Percentiles rank a stretch among this genome's conserved stretches.
Evolutionary conservation across 2,329 filamentous ascomycete genomes (phyloP).

Genomic region (Pseudogymnoascus destructans): DNA sequence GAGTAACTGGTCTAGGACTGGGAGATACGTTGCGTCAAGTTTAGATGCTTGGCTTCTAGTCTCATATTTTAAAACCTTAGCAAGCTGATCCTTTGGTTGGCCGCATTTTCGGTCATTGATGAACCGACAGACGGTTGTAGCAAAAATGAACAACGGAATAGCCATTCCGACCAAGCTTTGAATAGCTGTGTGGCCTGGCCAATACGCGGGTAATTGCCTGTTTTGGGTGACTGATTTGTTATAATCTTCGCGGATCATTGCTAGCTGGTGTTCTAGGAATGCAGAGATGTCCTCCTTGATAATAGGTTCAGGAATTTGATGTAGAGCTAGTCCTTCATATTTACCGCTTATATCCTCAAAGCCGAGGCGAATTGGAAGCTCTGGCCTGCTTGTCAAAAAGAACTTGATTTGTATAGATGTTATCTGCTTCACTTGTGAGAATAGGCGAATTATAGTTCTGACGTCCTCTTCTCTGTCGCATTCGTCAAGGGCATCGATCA

Average conservation of each 20-base stretch:
- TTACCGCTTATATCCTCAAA: slow-evolving; percentile 12
- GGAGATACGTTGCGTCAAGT: slow-evolving; percentile 20
- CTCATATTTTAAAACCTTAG: slow-evolving; percentile 19
- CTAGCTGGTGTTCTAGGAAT: slow-evolving; percentile 15
- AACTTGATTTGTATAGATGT: slow-evolving; percentile 14
- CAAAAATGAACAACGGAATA: slow-evolving; percentile 28
- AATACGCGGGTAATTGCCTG: slow-evolving; percentile 18
- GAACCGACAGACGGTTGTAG: slow-evolving; percentile 25
- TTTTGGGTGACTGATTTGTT: slow-evolving; percentile 12
- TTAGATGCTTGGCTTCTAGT: slow-evolving; percentile 14
- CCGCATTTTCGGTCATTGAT: slow-evolving; percentile 18
- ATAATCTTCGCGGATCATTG: slow-evolving; percentile 11
- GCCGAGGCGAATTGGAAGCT: slow-evolving; percentile 16
- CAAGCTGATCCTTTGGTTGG: slow-evolving; percentile 19
- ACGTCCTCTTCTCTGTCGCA: slow-evolving; percentile 20
- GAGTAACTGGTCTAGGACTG: slow-evolving; percentile 17
- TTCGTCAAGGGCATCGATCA: slow-evolving; percentile 26
- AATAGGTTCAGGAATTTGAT: slow-evolving; percentile 15
- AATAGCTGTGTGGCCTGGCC: slow-evolving; percentile 24
- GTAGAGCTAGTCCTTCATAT: slow-evolving; percentile 17
- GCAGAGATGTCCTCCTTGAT: slow-evolving; percentile 16
- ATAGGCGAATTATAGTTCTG: slow-evolving; percentile 13
- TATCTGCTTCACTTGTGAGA: slow-evolving; percentile 12
- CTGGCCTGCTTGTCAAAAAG: slow-evolving; percentile 20
- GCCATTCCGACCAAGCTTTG: slow-evolving; percentile 22